These are phyloP conservation scores for Blastobotrys parvus DNA, from an alignment of 805 yeast genomes.

Conservation along the genomic window DNA sequence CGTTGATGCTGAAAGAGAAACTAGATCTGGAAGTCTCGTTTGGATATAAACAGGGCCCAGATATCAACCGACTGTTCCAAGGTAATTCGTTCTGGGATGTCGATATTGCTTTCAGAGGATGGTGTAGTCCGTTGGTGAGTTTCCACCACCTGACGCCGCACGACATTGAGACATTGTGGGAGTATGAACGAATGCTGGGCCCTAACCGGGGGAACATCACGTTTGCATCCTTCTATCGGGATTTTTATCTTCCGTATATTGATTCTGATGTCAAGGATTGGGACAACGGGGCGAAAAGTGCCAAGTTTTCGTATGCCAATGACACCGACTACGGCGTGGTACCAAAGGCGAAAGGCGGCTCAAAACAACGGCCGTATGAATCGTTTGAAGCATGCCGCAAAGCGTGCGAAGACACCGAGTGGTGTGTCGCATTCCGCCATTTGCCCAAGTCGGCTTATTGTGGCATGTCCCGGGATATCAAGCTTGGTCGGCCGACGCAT, in stretches of 20 bases:
- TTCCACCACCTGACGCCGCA: slow-evolving; percentile 8
- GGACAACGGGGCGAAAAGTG: slow-evolving; percentile 11
- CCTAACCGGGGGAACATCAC: slow-evolving; percentile 13
- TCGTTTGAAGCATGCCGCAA: slow-evolving; percentile 7
- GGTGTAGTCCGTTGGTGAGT: slow-evolving; percentile 26
- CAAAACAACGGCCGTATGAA: slow-evolving; percentile 9
- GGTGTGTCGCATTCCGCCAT: slow-evolving; percentile 1
- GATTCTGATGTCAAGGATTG: slow-evolving; percentile 10
- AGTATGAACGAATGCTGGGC: slow-evolving; percentile 20
- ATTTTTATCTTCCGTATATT: slow-evolving; percentile 15
- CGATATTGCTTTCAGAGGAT: slow-evolving; percentile 10
- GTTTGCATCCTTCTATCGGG: slow-evolving; percentile 15
- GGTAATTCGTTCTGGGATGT: slow-evolving; percentile 21
- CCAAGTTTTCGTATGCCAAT: slow-evolving; percentile 2
- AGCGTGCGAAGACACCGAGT: slow-evolving; percentile 1
- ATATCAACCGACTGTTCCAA: slow-evolving; percentile 21
- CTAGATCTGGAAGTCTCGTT: slow-evolving; percentile 12
- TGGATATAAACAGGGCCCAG: slow-evolving; percentile 10
- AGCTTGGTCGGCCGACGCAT: slow-evolving; percentile 16
- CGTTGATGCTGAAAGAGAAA: slow-evolving; percentile 18
- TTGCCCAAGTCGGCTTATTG: slow-evolving; percentile 1
- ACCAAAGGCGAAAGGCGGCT: slow-evolving; percentile 4
- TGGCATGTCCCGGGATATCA: slow-evolving; percentile 12
- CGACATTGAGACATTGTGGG: slow-evolving; percentile 7
- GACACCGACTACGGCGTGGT: neutral